Evolutionary conservation across 2,329 filamentous ascomycete genomes (phyloP).

Genomic region (Botrytis porri): DNA sequence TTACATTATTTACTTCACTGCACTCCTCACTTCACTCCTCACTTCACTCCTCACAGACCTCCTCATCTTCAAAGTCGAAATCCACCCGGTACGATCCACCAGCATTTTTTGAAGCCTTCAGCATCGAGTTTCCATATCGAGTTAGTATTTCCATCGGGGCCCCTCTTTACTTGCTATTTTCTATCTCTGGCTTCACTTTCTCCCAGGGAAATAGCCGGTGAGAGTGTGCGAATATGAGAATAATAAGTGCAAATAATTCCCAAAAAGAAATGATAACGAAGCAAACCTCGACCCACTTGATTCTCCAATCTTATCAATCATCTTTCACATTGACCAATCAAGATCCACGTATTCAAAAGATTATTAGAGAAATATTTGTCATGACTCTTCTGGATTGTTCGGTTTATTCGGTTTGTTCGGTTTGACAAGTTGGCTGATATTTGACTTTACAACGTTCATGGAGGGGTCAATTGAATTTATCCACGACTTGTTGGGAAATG

Average conservation of each 20-base stretch:
- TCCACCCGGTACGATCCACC: background rate
- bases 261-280: background rate
- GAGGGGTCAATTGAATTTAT: background rate
- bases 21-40: background rate
- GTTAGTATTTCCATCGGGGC: background rate
- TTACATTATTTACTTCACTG: background rate
- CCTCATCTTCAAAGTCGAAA: background rate
- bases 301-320: conserved; percentile 7
- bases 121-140: background rate
- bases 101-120: background rate
- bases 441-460: background rate
- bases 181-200: background rate
- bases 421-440: background rate
- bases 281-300: conserved; percentile 1
- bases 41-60: conserved; percentile 2
- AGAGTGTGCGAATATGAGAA: background rate
- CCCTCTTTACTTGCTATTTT: background rate
- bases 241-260: background rate
- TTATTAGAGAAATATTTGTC: background rate
- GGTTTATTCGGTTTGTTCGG: conserved; percentile 4
- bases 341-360: background rate
- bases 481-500: background rate
- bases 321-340: background rate
- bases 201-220: background rate
- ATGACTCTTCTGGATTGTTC: conserved; percentile 12